Evolutionary conservation across 139 green algal species (phyloP), one percentile per base, ranked within the genome.

Genomic region (Gonium pectorale): DNA sequence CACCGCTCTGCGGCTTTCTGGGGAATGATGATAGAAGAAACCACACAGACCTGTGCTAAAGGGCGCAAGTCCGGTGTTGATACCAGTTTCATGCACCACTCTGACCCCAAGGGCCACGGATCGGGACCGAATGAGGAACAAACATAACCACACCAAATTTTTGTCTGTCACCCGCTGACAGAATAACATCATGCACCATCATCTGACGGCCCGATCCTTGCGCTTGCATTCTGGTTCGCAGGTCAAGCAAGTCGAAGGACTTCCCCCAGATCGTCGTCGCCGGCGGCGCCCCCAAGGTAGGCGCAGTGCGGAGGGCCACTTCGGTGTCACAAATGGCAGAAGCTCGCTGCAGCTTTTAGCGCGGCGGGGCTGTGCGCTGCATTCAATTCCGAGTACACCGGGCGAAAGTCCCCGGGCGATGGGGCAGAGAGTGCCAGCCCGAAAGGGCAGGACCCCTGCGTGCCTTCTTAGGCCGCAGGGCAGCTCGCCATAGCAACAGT

Each of bases 381-480:
- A 88, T 78, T 73, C 85, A 67, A 64, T 80, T 40, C 54, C 60
- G 86, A 90, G 78, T 46, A 67, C 90, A 95, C 96, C 93, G 97
- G 95, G 97, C 91, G 96, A 99, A 99, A 99, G 96, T 99, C 97
- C 96, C 97, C 96, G 97, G 96, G 95, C 95, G 89, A 79, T 89
- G 90, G 92, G 95, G 97, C 95, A 98, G 97, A 99, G 89, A 99
- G 96, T 98, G 95, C 95, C 95, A 96, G 87, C 93, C 94, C 85
- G 91, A 90, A 93, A 93, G 90, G 93, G 94, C 88, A 98, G 94
- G 96, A 97, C 95, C 96, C 91, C 86, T 40, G 29, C 66, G 88
- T 40, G 91, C 88, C 59, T 62, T 72, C 69, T 77, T 82, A 79
- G 54, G 93, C 92, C 72, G 90, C 27, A 82, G 92, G 93, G 96